These are phyloP conservation scores for Chytridium lagenaria DNA, from an alignment of 371 early-diverging fungal species.

Conservation along the genomic window DNA sequence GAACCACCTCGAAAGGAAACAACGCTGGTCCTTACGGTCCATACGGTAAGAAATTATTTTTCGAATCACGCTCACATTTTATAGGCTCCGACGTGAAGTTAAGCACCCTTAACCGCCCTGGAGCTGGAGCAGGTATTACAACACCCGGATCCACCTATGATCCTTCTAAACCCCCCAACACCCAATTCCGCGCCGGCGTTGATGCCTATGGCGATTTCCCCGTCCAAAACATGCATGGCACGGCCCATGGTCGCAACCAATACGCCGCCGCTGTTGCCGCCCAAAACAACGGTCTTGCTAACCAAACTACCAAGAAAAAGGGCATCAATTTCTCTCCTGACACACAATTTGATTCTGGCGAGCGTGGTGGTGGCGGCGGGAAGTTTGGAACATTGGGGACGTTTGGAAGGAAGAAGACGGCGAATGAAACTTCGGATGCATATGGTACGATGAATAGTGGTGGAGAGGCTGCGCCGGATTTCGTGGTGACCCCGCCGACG, in stretches of 20 bases:
- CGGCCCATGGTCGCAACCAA: neutral
- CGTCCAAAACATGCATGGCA: conserved; percentile 1
- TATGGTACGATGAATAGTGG: neutral
- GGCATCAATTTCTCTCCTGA: conserved; percentile 10
- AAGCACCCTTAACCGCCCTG: neutral
- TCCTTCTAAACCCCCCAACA: neutral
- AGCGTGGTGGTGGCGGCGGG: neutral
- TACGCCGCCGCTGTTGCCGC: neutral
- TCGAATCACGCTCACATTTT: neutral
- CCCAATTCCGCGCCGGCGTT: conserved; percentile 11
- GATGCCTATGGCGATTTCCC: conserved; percentile 19
- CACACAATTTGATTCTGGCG: neutral
- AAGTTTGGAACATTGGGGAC: conserved; percentile 15
- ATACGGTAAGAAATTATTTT: neutral
- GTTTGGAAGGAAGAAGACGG: conserved; percentile 1
- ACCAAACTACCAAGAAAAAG: conserved; percentile 1
- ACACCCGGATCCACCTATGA: neutral
- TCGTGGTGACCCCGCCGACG: conserved; percentile 15
- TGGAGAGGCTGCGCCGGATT: conserved; percentile 9
- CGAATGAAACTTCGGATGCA: neutral
- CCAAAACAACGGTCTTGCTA: neutral
- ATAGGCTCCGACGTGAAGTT: neutral
- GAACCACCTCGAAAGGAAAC: neutral
- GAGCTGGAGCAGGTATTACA: conserved; percentile 7
- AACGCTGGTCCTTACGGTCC: neutral